phyloP scores from a whole-genome alignment of 495 filamentous ascomycete species.

The Letharia columbiana region DNA sequence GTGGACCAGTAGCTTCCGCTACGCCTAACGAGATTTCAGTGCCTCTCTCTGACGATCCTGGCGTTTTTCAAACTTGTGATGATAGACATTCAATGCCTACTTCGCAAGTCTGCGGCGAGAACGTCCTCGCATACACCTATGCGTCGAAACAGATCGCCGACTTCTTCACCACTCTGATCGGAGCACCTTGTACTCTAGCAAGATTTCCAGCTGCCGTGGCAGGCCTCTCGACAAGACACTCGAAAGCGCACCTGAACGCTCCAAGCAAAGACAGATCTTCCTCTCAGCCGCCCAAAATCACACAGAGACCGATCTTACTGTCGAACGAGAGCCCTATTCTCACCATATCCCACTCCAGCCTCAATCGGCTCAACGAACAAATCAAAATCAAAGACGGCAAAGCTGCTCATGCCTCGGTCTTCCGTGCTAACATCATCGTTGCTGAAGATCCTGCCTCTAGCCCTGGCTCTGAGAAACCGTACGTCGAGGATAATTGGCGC shows the following conservation, averaged over 20 bases:
- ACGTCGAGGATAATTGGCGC: conserved; percentile 45
- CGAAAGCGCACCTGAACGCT: conserved; percentile 39
- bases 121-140: conserved; percentile 53
- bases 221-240: conserved; percentile 46
- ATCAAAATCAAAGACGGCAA: conserved; percentile 29
- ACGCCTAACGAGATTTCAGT: conserved; percentile 39
- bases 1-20: conserved; percentile 11
- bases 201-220: conserved; percentile 48
- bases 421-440: conserved; percentile 68
- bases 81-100: not conserved
- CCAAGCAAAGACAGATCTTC: not conserved
- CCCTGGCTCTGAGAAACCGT: conserved; percentile 43
- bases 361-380: conserved; percentile 49
- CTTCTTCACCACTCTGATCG: conserved; percentile 58
- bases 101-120: conserved; percentile 65
- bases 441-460: conserved; percentile 34
- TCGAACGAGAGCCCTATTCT: conserved; percentile 93
- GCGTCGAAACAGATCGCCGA: conserved; percentile 44
- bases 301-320: conserved; percentile 57
- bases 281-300: conserved; percentile 36
- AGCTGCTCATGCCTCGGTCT: conserved; percentile 51
- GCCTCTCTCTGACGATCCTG: conserved; percentile 49
- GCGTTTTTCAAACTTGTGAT: conserved; percentile 33
- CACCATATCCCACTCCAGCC: conserved; percentile 67
- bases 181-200: conserved; percentile 61